Evolutionary conservation across 1,284 basidiomycete genomes (phyloP).

Genomic region (Hypsizygus ulmarius): DNA sequence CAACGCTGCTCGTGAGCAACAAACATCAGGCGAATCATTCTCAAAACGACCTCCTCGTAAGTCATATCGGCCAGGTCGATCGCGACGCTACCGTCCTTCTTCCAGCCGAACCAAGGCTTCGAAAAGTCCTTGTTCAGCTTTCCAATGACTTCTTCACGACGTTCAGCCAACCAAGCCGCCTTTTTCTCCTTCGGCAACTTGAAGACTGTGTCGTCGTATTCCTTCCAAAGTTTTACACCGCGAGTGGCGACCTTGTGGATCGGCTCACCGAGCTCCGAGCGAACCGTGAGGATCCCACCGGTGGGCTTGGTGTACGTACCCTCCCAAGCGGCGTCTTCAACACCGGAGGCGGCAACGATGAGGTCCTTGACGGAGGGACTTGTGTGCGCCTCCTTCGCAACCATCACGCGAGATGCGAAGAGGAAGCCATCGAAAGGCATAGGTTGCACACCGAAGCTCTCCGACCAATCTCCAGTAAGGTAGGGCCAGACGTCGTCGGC

Average conservation of each 20-base stretch:
- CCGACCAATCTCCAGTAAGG: constrained; percentile 94
- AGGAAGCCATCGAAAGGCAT: constrained; percentile 99
- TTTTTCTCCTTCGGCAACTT: constrained; percentile 95
- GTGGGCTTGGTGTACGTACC: constrained; percentile 93
- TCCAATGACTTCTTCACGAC: constrained; percentile 85
- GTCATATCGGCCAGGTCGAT: constrained; percentile 95
- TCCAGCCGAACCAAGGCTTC: constrained; percentile 96
- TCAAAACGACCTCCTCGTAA: constrained; percentile 92
- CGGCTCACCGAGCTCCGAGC: constrained; percentile 96
- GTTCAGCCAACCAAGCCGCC: constrained; percentile 81
- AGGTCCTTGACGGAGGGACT: constrained; percentile 93
- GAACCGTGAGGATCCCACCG: constrained; percentile 95
- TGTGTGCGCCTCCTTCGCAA: constrained; percentile 97
- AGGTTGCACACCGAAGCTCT: constrained; percentile 82
- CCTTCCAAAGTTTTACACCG: constrained; percentile 96
- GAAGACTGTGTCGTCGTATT: constrained; percentile 97
- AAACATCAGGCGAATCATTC: constrained; percentile 93
- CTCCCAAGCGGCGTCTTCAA: constrained; percentile 91
- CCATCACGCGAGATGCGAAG: constrained; percentile 96
- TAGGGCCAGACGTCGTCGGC: constrained; percentile 98
- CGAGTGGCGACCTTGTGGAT: constrained; percentile 99
- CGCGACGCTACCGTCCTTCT: constrained; percentile 85
- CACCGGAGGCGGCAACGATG: constrained; percentile 92
- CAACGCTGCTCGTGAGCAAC: constrained; percentile 89
- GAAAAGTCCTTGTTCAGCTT: constrained; percentile 95